Percentiles rank a stretch among this genome's conserved stretches.
phyloP scores from a whole-genome alignment of 768 basidiomycete species.

The Sutorius australiensis region DNA sequence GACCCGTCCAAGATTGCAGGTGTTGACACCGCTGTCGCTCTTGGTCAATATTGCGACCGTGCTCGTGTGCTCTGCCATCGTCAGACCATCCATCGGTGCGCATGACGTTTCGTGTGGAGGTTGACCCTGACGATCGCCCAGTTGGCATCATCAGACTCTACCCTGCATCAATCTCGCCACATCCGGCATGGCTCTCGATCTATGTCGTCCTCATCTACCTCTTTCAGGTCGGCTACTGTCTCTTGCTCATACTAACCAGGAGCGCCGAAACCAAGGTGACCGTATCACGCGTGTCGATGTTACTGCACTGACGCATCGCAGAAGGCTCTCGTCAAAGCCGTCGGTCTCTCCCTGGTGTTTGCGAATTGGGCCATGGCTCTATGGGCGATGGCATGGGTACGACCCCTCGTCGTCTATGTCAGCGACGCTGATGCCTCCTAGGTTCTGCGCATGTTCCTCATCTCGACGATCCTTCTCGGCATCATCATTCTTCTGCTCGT shows the following conservation, averaged over 20 bases:
- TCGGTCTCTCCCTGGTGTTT: conserved; percentile 72
- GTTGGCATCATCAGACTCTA: conserved; percentile 50
- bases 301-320: conserved; percentile 22
- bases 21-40: conserved; percentile 80
- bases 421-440: conserved; percentile 19
- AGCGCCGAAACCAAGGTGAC: conserved; percentile 78
- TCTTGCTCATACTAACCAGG: conserved; percentile 65
- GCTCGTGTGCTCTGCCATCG: conserved; percentile 62
- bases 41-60: conserved; percentile 74
- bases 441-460: conserved; percentile 74
- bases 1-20: conserved; percentile 54
- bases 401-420: neutral
- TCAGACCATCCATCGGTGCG: conserved; percentile 60
- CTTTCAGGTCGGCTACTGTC: conserved; percentile 77
- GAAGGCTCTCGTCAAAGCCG: conserved; percentile 69
- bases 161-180: conserved; percentile 72
- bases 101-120: neutral
- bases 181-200: conserved; percentile 48
- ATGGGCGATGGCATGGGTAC: conserved; percentile 78
- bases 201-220: conserved; percentile 62
- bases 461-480: conserved; percentile 70
- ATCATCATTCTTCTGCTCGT: conserved; percentile 65
- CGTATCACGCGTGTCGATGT: neutral
- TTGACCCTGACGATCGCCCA: conserved; percentile 16
- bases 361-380: conserved; percentile 78